Base-by-base conservation (phyloP, 1,139 yeast species). In the Debaryomycetaceae sp. region DNA sequence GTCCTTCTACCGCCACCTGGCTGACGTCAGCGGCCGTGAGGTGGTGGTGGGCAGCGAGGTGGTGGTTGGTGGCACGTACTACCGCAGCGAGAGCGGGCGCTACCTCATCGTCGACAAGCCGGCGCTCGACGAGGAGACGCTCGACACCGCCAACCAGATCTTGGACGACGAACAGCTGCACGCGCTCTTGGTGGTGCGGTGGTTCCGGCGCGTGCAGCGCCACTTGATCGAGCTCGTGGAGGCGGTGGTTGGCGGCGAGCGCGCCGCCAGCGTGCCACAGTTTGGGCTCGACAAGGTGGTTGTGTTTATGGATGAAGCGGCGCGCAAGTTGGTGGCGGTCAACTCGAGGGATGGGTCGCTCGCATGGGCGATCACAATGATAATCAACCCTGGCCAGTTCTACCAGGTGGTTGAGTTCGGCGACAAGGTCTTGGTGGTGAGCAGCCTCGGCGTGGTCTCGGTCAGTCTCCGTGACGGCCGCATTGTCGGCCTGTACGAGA, bases 161-260 rank as follows among this genome's bases (percentile, higher is more conserved):
- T 49, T 60, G 22, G 59, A 61, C 22, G 62, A 61, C 25, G 42
- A 30, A 20, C 16, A 20, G 12, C 25, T 23, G 45, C 48, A 51
- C 21, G 43, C 48, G 14, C 49, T 53, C 17, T 39, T 58, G 6
- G 28, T 60, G 8, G 27, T 43, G 4, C 50, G 60, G 19, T 60
- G 65, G 63, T 18, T 57, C 6, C 46, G 44, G 24, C 49, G 71
- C 43, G 39, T 50, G 15, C 41, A 43, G 27, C 52, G 67, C 35
- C 73, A 66, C 36, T 51, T 63, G 41, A 35, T 46, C 9, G 66
- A 61, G 30, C 43, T 66, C 16, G 70, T 70, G 1, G 48, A 39
- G 30, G 12, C 23, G 18, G 32, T 17, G 4, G 15, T 21, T 8
- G 31, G 35, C 8, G 45, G 46, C 5, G 56, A 52, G 26, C n/a